A percentile compares a stretch with the other conserved stretches of the same genome.
These are phyloP conservation scores for Sungouiozyma ichnusensis DNA, from an alignment of 805 yeast species.

Conservation along the genomic window DNA sequence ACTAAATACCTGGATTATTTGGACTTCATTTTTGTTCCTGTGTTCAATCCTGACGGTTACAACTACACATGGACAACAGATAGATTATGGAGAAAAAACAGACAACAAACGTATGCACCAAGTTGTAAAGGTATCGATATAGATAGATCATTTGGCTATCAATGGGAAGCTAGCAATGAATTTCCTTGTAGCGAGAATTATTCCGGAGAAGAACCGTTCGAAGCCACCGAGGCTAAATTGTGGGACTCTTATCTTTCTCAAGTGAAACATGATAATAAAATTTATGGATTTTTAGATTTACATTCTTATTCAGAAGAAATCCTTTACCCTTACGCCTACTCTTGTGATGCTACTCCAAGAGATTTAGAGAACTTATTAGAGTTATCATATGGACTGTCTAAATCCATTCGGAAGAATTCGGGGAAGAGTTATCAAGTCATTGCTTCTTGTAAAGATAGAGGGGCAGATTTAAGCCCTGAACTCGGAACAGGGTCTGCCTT, in stretches of 20 bases:
- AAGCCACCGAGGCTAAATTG: conserved; percentile 45
- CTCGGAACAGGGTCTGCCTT: conserved; percentile 72
- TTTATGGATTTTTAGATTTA: conserved; percentile 70
- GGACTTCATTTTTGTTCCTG: conserved; percentile 72
- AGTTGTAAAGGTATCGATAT: conserved; percentile 76
- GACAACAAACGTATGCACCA: conserved; percentile 61
- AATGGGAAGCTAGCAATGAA: conserved; percentile 51
- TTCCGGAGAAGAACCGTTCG: conserved; percentile 65
- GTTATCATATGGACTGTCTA: conserved; percentile 69
- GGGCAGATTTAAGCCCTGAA: conserved; percentile 61
- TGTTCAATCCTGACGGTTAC: conserved; percentile 87
- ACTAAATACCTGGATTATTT: conserved; percentile 42
- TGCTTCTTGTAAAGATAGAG: conserved; percentile 73
- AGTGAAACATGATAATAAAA: conserved; percentile 38
- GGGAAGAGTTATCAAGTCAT: conserved; percentile 60
- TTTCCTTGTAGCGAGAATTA: conserved; percentile 79
- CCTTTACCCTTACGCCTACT: conserved; percentile 71
- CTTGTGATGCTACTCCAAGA: conserved; percentile 62
- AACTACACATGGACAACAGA: conserved; percentile 71
- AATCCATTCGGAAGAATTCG: conserved; percentile 52
- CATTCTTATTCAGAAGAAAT: conserved; percentile 82
- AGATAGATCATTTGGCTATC: conserved; percentile 72
- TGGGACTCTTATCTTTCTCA: conserved; percentile 39
- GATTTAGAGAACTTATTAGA: conserved; percentile 76
- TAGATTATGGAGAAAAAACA: conserved; percentile 80